These are phyloP conservation scores for Schizophyllum amplum DNA, from an alignment of 1,284 basidiomycete genomes.

Conservation along the genomic window DNA sequence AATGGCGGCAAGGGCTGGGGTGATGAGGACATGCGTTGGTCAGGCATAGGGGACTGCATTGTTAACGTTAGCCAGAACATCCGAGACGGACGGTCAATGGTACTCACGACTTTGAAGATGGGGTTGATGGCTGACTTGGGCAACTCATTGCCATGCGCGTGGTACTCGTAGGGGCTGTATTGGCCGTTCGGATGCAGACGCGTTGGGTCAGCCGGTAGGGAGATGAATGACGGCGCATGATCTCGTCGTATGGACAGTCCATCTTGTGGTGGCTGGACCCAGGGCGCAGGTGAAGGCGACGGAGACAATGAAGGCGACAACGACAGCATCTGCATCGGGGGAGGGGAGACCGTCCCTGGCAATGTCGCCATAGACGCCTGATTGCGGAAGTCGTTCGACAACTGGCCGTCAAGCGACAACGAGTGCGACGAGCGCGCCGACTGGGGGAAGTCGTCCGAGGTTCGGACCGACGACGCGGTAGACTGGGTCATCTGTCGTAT, in stretches of 20 bases:
- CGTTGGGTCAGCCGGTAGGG: slow-evolving; percentile 25
- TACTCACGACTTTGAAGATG: slow-evolving; percentile 67
- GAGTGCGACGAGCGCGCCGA: slow-evolving; percentile 78
- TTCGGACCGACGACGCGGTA: slow-evolving; percentile 65
- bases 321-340: slow-evolving; percentile 64
- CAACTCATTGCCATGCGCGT: slow-evolving; percentile 40
- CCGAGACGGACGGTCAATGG: too few species aligned
- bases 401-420: slow-evolving; percentile 72
- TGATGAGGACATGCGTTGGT: slow-evolving; percentile 30
- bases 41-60: slow-evolving; percentile 45
- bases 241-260: slow-evolving; percentile 26
- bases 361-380: slow-evolving; percentile 62
- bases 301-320: slow-evolving; percentile 54
- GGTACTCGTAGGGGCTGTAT: slow-evolving; percentile 32
- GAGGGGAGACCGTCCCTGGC: slow-evolving; percentile 60
- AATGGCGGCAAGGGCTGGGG: slow-evolving; percentile 63
- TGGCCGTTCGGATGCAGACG: slow-evolving; percentile 27
- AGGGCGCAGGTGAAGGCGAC: slow-evolving; percentile 43
- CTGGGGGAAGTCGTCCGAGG: slow-evolving; percentile 63
- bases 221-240: slow-evolving; percentile 35
- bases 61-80: too few species aligned
- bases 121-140: slow-evolving; percentile 75
- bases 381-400: slow-evolving; percentile 69
- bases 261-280: slow-evolving; percentile 38
- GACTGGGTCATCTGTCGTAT: slow-evolving; percentile 60